Base-by-base conservation (phyloP, 129 eudicot genomes). In the Calendula officinalis region DNA sequence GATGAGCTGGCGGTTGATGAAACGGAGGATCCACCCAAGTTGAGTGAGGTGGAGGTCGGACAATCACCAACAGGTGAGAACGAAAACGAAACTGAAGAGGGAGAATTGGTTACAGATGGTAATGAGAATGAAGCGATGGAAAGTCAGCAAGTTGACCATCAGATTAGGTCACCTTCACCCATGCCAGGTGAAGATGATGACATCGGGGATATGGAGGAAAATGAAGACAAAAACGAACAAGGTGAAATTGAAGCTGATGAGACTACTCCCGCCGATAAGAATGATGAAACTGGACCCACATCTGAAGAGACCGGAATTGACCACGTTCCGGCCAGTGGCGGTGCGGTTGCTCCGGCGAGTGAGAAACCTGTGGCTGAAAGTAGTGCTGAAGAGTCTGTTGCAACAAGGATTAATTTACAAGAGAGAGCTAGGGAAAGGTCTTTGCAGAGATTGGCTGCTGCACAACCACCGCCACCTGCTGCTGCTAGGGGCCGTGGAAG, bases 11-110 rank as follows among this genome's bases (percentile, higher is more conserved):
- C 8, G 0, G 72, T 66, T 67, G 90, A 56, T 40, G 71, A 80
- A 53, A 56, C 38, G 4, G 71, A 72, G 40, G 84, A 82, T 64
- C 82, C 64, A 14, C 33, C 70, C 6, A 71, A 73, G 33, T 42
- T 62, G 17, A 37, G 51, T 7, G 80, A 78, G 68, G 48, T 71
- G 32, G 95, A 82, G 81, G 79, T 73, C 35, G 87, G 83, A 14
- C 79, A 68, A 30, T 62, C 52, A 59, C 84, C 74, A 73, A 76
- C 73, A 7, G 66, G 53, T 11, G 98, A 87, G 72, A 71, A 67
- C 41, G 85, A 59, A 32, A 82, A 81, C 58, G 98, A 91, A 2
- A 70, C 82, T 55, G 98, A 91, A 77, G 98, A 85, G 67, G 98
- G 96, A 37, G 98, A 92, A 69, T 46, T 91, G 66, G 69, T 37